These are phyloP conservation scores for Huntiella omanensis DNA, from an alignment of 2,329 filamentous ascomycete species.

Conservation along the genomic window DNA sequence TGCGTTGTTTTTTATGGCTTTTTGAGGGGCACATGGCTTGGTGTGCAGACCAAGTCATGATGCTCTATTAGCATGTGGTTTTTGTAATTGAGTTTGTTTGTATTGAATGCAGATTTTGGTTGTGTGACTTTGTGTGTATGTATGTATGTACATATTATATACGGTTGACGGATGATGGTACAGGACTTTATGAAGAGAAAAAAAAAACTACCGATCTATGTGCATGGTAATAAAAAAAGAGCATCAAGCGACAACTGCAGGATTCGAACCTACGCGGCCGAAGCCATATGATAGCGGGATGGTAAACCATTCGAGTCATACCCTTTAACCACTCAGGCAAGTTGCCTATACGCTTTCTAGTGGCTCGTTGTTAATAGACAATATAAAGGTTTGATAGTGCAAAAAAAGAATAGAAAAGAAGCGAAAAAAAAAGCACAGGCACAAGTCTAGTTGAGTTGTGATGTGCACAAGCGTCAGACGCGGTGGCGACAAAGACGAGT, in stretches of 20 bases:
- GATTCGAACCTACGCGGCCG: slow-evolving; percentile 10
- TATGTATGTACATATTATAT: too few relatives aligned
- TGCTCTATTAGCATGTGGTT: background rate
- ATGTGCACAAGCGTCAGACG: too few relatives aligned
- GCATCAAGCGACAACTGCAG: slow-evolving; percentile 6
- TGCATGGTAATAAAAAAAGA: background rate
- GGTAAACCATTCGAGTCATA: slow-evolving; percentile 10
- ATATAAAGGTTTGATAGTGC: too few relatives aligned
- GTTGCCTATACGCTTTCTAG: slow-evolving; percentile 2
- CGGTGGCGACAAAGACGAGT: too few relatives aligned
- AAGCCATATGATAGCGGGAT: slow-evolving; percentile 10
- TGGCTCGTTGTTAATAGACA: background rate
- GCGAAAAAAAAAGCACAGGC: too few relatives aligned
- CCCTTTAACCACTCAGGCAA: slow-evolving; percentile 11
- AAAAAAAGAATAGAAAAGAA: too few relatives aligned
- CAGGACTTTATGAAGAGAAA: background rate
- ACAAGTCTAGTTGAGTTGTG: too few relatives aligned
- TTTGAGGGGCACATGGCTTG: background rate
- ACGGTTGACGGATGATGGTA: too few relatives aligned
- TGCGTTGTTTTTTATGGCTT: background rate
- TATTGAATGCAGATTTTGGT: background rate
- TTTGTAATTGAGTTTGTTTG: background rate
- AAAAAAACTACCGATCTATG: background rate
- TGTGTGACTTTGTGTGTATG: too few relatives aligned
- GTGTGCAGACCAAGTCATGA: slow-evolving; percentile 4